These are phyloP conservation scores for Sporisorium exsertum DNA, from an alignment of 1,284 basidiomycete species.

Conservation along the genomic window DNA sequence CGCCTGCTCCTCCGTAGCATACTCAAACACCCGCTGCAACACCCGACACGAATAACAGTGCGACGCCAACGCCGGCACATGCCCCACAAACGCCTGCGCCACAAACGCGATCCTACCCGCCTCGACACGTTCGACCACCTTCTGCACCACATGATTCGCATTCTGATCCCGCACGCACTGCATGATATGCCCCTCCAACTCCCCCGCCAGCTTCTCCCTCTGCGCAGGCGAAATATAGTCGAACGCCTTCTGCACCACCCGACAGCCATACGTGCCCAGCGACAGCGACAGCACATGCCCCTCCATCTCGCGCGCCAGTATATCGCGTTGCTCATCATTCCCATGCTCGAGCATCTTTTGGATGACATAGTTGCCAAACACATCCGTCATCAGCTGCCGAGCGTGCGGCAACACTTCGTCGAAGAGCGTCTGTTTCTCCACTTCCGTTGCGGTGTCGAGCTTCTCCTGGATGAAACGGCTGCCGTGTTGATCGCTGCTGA, in stretches of 20 bases:
- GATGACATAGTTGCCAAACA: slow-evolving; percentile 95
- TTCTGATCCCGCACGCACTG: slow-evolving; percentile 92
- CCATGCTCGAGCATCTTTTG: slow-evolving; percentile 96
- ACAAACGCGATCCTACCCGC: slow-evolving; percentile 83
- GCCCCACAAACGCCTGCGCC: slow-evolving; percentile 78
- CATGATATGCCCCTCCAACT: slow-evolving; percentile 84
- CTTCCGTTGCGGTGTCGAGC: slow-evolving; percentile 77
- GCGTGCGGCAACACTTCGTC: slow-evolving; percentile 88
- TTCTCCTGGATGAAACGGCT: slow-evolving; percentile 74
- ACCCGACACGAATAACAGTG: slow-evolving; percentile 97
- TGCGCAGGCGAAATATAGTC: slow-evolving; percentile 71
- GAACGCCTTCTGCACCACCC: slow-evolving; percentile 74
- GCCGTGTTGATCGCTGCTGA: slow-evolving; percentile 90
- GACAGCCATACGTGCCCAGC: slow-evolving; percentile 93
- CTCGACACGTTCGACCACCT: slow-evolving; percentile 70
- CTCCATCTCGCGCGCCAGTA: slow-evolving; percentile 82
- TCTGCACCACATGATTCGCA: slow-evolving; percentile 86
- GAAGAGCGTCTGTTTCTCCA: slow-evolving; percentile 75
- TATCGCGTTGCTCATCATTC: slow-evolving; percentile 75
- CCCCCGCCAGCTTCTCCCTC: slow-evolving; percentile 70
- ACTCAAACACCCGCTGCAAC: slow-evolving; percentile 90
- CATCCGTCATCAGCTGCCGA: slow-evolving; percentile 86
- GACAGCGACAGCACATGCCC: slow-evolving; percentile 83
- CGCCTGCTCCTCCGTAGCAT: slow-evolving; percentile 73
- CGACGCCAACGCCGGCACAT: slow-evolving; percentile 84